Base-by-base conservation (phyloP, 257 asterid genomes). In the Przewalskia tangutica region DNA sequence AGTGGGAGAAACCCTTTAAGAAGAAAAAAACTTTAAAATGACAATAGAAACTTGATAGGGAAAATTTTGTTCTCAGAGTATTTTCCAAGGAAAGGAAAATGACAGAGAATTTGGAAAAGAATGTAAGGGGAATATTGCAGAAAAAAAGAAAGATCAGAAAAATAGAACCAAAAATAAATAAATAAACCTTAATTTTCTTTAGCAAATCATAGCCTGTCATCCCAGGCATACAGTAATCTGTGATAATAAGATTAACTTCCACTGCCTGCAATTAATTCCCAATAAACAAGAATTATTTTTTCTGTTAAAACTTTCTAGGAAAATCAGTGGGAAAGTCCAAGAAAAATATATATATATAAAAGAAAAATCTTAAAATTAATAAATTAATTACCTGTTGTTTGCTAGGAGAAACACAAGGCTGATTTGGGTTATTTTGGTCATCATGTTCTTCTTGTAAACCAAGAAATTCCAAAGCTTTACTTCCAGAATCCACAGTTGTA, bases 401-500 rank as follows among this genome's bases (percentile, higher is more conserved):
- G 51, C 82, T 77, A 14, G 87, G 84, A 84, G 84, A 88, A 67
- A 85, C 83, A 83, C 85, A 86, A 75, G 86, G 82, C 8, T 86
- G 88, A 73, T 73, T 81, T 17, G 82, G 63, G 82, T 75, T 80
- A 76, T n/a, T 82, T 16, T 71, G 51, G 18, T 86, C 85, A 81
- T 78, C 76, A 80, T 84, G 83, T 79, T 85, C 89, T 81, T 67
- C 87, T 79, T 75, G 84, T 77, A 90, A 84, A 46, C 94, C 93
- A 85, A 91, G 90, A 85, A 91, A 84, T 58, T 91, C 90, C 55
- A 91, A 81, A 51, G 94, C 94, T 80, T 89, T 91, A 77, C 86
- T 89, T 16, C 94, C 94, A 81, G 93, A 89, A 87, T 91, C 94
- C 51, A 91, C 93, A 12, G 94, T 87, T 9, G 94, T 91, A 51